Conservation (phyloP, 441 rosid species). For the Pelargonium citronellum region DNA sequence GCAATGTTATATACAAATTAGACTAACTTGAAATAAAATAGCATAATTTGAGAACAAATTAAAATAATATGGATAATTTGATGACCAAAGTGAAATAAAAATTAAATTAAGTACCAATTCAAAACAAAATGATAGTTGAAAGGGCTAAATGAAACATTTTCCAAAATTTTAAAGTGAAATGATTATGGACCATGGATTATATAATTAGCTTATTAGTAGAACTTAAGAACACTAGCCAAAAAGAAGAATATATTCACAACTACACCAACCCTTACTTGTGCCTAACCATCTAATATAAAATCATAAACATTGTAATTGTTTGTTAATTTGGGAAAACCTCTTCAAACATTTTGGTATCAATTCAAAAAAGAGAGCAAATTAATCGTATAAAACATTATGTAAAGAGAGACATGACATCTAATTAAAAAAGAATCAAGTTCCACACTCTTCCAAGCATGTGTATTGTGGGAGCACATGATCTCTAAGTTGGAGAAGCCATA, state of each 20-base stretch:
- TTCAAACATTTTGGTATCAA: no score
- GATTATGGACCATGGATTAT: background rate
- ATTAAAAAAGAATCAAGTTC: background rate
- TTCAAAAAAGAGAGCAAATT: no score
- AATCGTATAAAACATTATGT: no score
- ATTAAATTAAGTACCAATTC: background rate
- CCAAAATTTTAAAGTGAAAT: background rate
- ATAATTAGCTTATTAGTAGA: background rate
- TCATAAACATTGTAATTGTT: background rate
- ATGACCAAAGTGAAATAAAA: no score
- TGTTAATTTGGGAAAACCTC: no score
- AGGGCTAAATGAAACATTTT: no score
- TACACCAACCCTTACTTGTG: background rate
- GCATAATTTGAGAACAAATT: no score
- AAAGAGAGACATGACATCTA: background rate
- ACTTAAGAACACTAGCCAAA: no score
- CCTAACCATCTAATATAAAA: background rate
- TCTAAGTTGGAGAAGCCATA: slow-evolving; percentile 12
- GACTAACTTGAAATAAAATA: no score
- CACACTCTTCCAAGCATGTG: slow-evolving; percentile 11
- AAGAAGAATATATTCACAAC: no score
- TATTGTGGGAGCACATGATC: background rate
- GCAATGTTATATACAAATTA: no score
- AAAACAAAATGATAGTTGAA: background rate
- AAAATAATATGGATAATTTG: no score